Evolutionary conservation across 305 asterid species (phyloP).

Genomic region (Solanum aculeatissimum): DNA sequence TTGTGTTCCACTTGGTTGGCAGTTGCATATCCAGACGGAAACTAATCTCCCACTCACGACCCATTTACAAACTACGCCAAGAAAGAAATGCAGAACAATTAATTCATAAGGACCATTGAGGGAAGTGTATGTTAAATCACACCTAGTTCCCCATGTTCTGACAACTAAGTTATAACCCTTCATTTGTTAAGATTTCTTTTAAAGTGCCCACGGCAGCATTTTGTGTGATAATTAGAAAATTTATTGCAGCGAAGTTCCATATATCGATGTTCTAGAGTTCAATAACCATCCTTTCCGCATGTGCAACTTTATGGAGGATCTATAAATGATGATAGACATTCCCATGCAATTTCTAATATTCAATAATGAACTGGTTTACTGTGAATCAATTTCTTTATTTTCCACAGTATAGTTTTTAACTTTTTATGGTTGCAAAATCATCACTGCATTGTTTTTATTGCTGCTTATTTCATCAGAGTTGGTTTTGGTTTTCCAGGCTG

Average conservation of each 20-base stretch:
- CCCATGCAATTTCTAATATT: not conserved
- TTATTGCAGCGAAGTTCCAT: not conserved
- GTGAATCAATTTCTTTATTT: not conserved
- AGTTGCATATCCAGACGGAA: not conserved
- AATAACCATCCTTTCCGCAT: not conserved
- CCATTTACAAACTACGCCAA: not conserved
- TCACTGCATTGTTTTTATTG: not conserved
- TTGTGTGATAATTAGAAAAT: not conserved
- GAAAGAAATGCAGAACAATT: not conserved
- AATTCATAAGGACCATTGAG: not conserved
- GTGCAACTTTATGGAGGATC: not conserved
- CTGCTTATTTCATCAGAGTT: not conserved
- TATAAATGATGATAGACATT: not conserved
- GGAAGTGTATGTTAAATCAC: not conserved
- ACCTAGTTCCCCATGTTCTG: not conserved
- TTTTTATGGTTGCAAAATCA: not conserved
- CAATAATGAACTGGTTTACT: not conserved
- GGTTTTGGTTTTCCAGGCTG: conserved; percentile 37
- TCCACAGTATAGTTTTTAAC: not conserved
- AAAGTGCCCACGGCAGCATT: not conserved
- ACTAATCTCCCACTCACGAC: not conserved
- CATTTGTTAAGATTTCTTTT: not conserved
- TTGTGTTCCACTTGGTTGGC: not conserved
- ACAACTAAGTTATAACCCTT: not conserved
- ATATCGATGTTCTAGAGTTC: not conserved